Conservation (phyloP, 2,329 filamentous ascomycete species). For the Pleoardoris graminearum region DNA sequence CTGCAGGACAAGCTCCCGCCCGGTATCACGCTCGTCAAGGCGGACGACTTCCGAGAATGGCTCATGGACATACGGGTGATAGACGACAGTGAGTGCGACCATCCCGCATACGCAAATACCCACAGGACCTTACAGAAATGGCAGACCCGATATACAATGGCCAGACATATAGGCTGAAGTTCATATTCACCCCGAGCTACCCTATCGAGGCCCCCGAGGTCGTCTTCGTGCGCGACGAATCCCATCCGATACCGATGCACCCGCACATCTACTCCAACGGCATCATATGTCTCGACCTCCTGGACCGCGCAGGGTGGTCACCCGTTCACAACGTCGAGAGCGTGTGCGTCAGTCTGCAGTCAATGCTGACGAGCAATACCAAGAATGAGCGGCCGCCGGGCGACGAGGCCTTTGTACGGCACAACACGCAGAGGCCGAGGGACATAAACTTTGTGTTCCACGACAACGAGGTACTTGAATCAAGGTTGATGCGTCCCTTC, state of each 20-base stretch:
- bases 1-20: conserved; percentile 63
- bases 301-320: conserved; percentile 87
- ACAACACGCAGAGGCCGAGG: conserved; percentile 75
- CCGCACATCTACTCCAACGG: conserved; percentile 98
- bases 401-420: conserved; percentile 84
- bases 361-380: conserved; percentile 94
- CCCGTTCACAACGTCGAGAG: conserved; percentile 97
- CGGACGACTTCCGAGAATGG: conserved; percentile 88
- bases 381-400: conserved; percentile 89
- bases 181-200: conserved; percentile 81
- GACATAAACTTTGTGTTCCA: conserved; percentile 96
- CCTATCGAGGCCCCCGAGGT: conserved; percentile 95
- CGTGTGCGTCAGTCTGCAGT: conserved; percentile 95
- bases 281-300: conserved; percentile 94
- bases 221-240: conserved; percentile 70
- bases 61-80: conserved; percentile 88
- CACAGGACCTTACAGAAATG: not conserved
- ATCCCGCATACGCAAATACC: not conserved
- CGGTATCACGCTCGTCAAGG: conserved; percentile 76
- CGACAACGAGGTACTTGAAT: no score
- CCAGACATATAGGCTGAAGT: conserved; percentile 82
- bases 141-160: conserved; percentile 76
- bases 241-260: conserved; percentile 79
- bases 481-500: no score
- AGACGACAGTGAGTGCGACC: conserved; percentile 61